These are phyloP conservation scores for Candida sphagnicola DNA, from an alignment of 805 yeast species.

Conservation along the genomic window DNA sequence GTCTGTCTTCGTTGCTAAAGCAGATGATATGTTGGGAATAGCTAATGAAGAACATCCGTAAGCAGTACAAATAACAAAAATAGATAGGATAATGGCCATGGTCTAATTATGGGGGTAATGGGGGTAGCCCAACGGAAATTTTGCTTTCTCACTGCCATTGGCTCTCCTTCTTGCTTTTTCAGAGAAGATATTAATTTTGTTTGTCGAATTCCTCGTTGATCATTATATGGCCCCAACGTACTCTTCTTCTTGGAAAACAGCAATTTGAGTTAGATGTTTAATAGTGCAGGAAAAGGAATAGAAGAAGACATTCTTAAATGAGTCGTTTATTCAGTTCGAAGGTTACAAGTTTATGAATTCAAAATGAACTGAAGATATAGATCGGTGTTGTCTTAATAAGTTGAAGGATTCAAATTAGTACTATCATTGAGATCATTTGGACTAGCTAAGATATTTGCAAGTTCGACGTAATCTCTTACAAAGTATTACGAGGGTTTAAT, in stretches of 20 bases:
- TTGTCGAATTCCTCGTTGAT: slow-evolving; percentile 69
- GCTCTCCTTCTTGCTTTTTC: slow-evolving; percentile 10
- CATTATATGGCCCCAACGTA: slow-evolving; percentile 84
- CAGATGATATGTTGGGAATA: slow-evolving; percentile 84
- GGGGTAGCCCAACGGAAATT: slow-evolving; percentile 74
- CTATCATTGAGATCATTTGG: too few relatives aligned
- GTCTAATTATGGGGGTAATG: slow-evolving; percentile 91
- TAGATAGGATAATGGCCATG: slow-evolving; percentile 54
- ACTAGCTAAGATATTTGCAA: too few relatives aligned
- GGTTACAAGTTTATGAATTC: too few relatives aligned
- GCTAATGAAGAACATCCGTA: slow-evolving; percentile 91
- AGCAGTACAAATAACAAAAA: slow-evolving; percentile 83
- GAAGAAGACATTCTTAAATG: slow-evolving; percentile 56
- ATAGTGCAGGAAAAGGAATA: slow-evolving; percentile 52
- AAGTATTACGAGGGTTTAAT: too few relatives aligned
- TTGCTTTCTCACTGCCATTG: slow-evolving; percentile 72
- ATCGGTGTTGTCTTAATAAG: too few relatives aligned
- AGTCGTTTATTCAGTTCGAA: too few relatives aligned
- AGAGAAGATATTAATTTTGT: too few relatives aligned
- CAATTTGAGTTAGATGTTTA: slow-evolving; percentile 45
- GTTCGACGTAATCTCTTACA: too few relatives aligned
- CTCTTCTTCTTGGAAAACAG: slow-evolving; percentile 91
- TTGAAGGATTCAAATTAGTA: too few relatives aligned
- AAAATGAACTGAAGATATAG: too few relatives aligned
- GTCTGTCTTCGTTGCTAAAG: slow-evolving; percentile 77